phyloP scores from a whole-genome alignment of 2,329 filamentous ascomycete genomes.

The Pseudogymnoascus sp. region DNA sequence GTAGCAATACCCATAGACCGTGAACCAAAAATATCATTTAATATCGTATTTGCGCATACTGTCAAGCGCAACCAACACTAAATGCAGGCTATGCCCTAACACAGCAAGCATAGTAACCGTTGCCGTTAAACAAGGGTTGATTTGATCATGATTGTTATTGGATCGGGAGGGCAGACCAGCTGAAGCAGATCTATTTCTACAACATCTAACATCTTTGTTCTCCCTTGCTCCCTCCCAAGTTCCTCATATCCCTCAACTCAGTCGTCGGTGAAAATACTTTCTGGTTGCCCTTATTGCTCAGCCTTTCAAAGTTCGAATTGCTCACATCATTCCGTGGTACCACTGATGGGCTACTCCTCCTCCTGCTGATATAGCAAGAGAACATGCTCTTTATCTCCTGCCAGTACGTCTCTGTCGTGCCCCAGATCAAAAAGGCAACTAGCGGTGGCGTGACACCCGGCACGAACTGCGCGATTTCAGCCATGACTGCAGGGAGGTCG shows the following conservation, averaged over 20 bases:
- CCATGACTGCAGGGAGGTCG: background rate
- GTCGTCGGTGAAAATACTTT: background rate
- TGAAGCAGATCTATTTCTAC: background rate
- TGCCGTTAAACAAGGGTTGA: background rate
- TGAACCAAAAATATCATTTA: background rate
- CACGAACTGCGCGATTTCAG: constrained; percentile 5
- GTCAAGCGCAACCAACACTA: background rate
- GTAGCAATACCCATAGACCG: background rate
- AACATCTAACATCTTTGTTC: background rate
- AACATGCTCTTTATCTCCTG: background rate
- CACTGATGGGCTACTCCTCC: background rate
- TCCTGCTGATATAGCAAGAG: background rate
- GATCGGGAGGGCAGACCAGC: background rate
- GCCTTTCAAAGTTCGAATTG: background rate
- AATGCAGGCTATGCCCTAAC: background rate
- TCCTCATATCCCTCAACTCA: background rate
- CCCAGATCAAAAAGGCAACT: constrained; percentile 8
- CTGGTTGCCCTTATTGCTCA: background rate
- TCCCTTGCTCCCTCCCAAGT: background rate
- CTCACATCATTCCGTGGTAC: background rate
- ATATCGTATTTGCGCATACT: background rate
- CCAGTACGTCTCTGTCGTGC: constrained; percentile 9
- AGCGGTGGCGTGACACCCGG: constrained; percentile 10
- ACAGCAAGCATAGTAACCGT: background rate
- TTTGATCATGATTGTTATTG: background rate